Base-by-base conservation (phyloP, 345 rosid genomes). In the Lepidium didymum region DNA sequence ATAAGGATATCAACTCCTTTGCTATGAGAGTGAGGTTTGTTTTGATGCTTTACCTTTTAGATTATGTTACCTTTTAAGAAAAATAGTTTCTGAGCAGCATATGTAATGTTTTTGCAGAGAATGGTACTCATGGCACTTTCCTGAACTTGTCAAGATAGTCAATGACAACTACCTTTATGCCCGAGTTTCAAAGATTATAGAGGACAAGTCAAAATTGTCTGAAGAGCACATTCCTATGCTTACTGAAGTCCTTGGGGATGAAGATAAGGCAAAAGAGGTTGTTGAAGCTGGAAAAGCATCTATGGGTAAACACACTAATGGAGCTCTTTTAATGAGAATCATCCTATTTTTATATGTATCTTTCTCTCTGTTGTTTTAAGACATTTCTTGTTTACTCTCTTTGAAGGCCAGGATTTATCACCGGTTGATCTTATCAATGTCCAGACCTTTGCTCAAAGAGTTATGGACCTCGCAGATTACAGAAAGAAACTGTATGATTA, bases 101-200 rank as follows among this genome's bases (percentile, higher is more conserved):
- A 37, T 61, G 9, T 72, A 1, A 31, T 65, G 13, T 74, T 78
- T 16, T 16, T 70, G 67, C 84, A 94, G 99, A 63, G 99, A 94
- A 79, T 94, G 96, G 97, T 94, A 94, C 69, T 91, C 97, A 11
- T 91, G 97, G 97, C 99, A 94, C 68, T 94, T 94, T 76, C 99
- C 97, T 8, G 96, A 94, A 63, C 70, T 94, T 49, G 96, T 82
- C 51, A 94, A 94, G 85, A 89, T 94, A 44, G 91, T 94, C 69
- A 91, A 82, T 61, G 99, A 94, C 82, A 94, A 94, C 78, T 89
- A 91, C 76, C 85, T 91, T 2, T 91, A 84, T 75, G 89, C 96
- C 41, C 81, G 79, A 72, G 85, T 91, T 62, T 82, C 89, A 18
- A 88, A 82, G 68, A 77, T 79, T 52, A 86, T 88, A 11, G 88